Percentiles rank a stretch among this genome's conserved stretches.
phyloP scores from a whole-genome alignment of 2,329 filamentous ascomycete species.

The Ophiostoma piceae region DNA sequence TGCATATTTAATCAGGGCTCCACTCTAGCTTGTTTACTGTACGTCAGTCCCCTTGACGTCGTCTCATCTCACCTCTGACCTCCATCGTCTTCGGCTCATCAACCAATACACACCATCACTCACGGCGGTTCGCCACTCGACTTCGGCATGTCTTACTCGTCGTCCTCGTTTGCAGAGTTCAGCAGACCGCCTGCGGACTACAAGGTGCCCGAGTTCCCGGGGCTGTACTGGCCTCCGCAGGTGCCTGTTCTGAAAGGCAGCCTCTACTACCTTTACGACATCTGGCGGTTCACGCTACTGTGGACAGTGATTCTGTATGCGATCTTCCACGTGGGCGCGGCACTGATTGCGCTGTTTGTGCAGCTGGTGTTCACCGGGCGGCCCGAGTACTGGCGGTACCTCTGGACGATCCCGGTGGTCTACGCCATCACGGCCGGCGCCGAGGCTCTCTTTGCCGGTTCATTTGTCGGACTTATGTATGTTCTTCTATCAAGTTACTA shows the following conservation, averaged over 20 bases:
- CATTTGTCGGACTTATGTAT: conserved; percentile 73
- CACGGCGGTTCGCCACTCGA: not conserved
- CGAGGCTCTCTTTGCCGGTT: conserved; percentile 75
- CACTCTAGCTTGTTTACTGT: conserved; percentile 12
- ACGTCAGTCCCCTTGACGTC: not conserved
- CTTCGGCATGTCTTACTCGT: conserved; percentile 11
- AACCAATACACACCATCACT: not conserved
- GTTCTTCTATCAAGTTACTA: conserved; percentile 33
- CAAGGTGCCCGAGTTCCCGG: conserved; percentile 67
- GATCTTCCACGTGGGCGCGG: conserved; percentile 67
- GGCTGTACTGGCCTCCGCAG: conserved; percentile 68
- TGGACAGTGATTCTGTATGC: conserved; percentile 82
- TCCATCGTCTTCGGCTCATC: not conserved
- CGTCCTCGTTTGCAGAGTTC: conserved; percentile 15
- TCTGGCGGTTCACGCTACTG: conserved; percentile 80
- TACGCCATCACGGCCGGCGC: conserved; percentile 67
- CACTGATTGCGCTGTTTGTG: conserved; percentile 65
- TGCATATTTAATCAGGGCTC: not conserved
- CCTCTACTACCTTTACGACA: conserved; percentile 69
- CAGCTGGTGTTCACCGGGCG: conserved; percentile 52
- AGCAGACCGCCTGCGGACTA: conserved; percentile 51
- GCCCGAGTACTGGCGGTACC: conserved; percentile 50
- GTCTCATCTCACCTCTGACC: not conserved
- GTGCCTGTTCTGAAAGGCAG: conserved; percentile 45
- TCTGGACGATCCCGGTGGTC: conserved; percentile 67